Base-by-base conservation (phyloP, 352 stramenopile genomes). In the Thalassiosira ordinaria region DNA sequence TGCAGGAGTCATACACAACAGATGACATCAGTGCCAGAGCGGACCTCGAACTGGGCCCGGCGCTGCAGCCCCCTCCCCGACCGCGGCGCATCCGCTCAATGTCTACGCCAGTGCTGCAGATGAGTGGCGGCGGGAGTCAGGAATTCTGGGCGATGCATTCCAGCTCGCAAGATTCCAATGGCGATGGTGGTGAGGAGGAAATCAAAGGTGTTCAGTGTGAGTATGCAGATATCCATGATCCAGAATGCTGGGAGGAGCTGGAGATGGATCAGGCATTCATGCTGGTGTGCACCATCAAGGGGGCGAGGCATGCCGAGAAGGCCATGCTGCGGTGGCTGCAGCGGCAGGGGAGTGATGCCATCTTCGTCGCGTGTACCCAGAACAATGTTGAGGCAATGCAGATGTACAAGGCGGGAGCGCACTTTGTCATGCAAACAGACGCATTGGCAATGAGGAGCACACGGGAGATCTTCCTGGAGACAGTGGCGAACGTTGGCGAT, bases 181-280 rank as follows among this genome's bases (percentile, higher is more conserved):
- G 16, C 47, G 47, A n/a, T 16, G 47, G 22, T 27, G 47, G 47
- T 22, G 20, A 41, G 11, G 20, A 33, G 55, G n/a, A 63, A 63
- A 41, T 63, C 22, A 63, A 33, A 22, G 55, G 55, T 44, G 55
- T 63, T 9, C 39, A 63, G 55, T 31, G 55, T 22, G 55, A 63
- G 55, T 63, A 63, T 16, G 55, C 55, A 26, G 55, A 63, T 16
- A 63, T 63, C 24, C 55, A 63, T 33, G 55, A 63, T 63, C 55
- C 55, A 16, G 55, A 63, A 33, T 63, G 55, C 27, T 63, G 55
- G 55, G 55, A 63, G 22, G 55, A 63, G 24, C 55, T 63, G 16
- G 55, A 41, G 9, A 63, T 63, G 55, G 55, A 63, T 22, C 22
- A 63, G 27, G 55, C 55, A 8, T 63, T 63, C 27, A 63, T 63